Base-by-base conservation (phyloP, 768 basidiomycete genomes). In the Suillus luteus region DNA sequence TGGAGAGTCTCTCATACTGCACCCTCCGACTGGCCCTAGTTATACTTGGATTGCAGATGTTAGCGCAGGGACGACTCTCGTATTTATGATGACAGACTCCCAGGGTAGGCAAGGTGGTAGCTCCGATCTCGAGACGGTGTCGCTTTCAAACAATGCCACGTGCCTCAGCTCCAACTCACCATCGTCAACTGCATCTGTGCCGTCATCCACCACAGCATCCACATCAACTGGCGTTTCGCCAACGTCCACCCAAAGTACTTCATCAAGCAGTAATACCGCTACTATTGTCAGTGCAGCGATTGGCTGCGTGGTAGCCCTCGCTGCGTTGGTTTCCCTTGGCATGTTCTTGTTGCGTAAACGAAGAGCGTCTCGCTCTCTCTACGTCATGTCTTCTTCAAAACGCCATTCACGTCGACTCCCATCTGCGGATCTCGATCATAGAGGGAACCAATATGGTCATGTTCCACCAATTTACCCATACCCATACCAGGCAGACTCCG, bases 31-130 rank as follows among this genome's bases (percentile, higher is more conserved):
- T 12, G 72, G 79, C 9, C 64, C 73, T 5, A 76, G 74, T 3
- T 86, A 76, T 67, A 69, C 72, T n/a, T 91, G 89, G 91, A 75
- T 70, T 38, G 84, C 83, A 19, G 79, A 86, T 71, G 81, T 87
- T 31, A 79, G 80, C 41, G 81, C 83, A 9, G 86, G 86, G 5
- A 91, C 87, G 2, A 78, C 80, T 3, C 71, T 89, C 55, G 62
- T 91, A 14, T 89, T 89, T 59, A 67, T 81, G 46, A 79, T 89
- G 83, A 74, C 79, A 2, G 86, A 88, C 66, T 72, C 83, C 12
- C 63, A 67, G 55, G 83, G 84, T 12, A 74, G 78, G 52, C 78
- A 80, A 62, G 90, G 90, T 57, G 90, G 90, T 22, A 80, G 80
- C 62, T 86, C 87, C n/a, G 81, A 85, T 66, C 64, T 85, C n/a